A percentile compares a stretch with the other conserved stretches of the same genome.
Conservation (phyloP, 2,329 filamentous ascomycete genomes). For the Cladosporium sphaerospermum region DNA sequence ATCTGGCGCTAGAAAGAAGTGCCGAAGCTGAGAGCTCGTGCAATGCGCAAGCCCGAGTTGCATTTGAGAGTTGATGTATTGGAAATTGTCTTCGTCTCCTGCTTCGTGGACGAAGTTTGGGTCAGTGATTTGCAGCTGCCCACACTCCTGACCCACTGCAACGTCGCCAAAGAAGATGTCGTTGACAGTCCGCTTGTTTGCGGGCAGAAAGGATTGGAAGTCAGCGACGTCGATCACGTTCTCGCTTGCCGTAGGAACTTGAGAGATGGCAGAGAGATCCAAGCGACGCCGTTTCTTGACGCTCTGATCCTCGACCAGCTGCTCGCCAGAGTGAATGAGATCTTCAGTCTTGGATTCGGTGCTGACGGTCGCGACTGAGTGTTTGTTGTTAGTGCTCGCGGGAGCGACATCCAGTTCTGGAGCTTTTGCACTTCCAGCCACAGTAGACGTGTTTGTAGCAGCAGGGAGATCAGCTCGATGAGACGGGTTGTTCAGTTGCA, state of each 20-base stretch:
- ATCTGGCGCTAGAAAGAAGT: constrained; percentile 21
- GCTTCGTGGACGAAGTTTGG: constrained; percentile 9
- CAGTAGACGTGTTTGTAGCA: too few species aligned
- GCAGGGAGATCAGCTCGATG: too few species aligned
- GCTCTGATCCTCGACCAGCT: constrained; percentile 21
- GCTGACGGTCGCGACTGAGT: too few species aligned
- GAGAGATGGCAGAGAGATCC: not conserved
- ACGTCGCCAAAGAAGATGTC: constrained; percentile 31
- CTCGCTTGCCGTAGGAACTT: not conserved
- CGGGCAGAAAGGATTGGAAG: constrained; percentile 16
- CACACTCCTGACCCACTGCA: constrained; percentile 20
- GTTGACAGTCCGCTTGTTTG: constrained; percentile 23
- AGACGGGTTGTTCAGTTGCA: not conserved
- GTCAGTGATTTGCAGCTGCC: not conserved
- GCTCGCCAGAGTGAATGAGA: too few species aligned
- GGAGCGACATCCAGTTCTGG: too few species aligned
- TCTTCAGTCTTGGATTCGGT: too few species aligned
- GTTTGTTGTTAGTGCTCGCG: too few species aligned
- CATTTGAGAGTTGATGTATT: constrained; percentile 16
- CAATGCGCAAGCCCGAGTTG: constrained; percentile 21
- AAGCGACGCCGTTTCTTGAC: constrained; percentile 29
- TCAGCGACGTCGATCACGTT: not conserved
- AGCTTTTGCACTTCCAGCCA: too few species aligned
- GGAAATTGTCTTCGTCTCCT: constrained; percentile 17
- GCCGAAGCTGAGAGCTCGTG: constrained; percentile 24